Percentiles rank a stretch among this genome's conserved stretches.
phyloP scores from a whole-genome alignment of 495 filamentous ascomycete genomes.

The Parachaetomium inaequale region DNA sequence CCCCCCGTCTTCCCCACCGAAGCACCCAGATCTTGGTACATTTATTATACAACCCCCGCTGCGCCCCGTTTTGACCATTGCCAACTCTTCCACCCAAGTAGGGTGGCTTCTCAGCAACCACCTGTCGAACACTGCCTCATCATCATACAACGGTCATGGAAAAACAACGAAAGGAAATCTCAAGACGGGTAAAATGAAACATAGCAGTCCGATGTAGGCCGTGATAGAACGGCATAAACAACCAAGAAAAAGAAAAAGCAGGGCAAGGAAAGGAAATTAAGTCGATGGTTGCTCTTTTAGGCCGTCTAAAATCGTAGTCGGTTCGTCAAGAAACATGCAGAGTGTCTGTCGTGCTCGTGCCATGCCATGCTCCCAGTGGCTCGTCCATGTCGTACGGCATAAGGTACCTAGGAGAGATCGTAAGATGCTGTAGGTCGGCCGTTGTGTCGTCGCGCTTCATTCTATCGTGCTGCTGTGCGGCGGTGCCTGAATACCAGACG shows the following conservation, averaged over 20 bases:
- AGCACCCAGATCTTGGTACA: not conserved
- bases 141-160: not conserved
- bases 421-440: not conserved
- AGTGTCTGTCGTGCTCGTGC: not conserved
- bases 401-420: constrained; percentile 2
- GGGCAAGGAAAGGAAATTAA: not conserved
- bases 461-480: not conserved
- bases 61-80: too few species aligned
- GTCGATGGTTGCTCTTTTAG: not conserved
- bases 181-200: not conserved
- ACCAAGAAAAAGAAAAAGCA: not conserved
- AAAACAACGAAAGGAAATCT: not conserved
- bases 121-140: not conserved
- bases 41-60: not conserved
- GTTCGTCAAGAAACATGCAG: constrained; percentile 4
- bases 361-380: not conserved
- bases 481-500: not conserved
- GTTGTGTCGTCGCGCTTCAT: not conserved
- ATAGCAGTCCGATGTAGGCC: not conserved
- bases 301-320: constrained; percentile 8
- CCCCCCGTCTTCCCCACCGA: too few species aligned
- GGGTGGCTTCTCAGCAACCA: not conserved
- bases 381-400: constrained; percentile 12
- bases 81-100: too few species aligned
- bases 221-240: not conserved